Base-by-base conservation (phyloP, 176 grass and related monocot species). In the Eragrostis curvula region DNA sequence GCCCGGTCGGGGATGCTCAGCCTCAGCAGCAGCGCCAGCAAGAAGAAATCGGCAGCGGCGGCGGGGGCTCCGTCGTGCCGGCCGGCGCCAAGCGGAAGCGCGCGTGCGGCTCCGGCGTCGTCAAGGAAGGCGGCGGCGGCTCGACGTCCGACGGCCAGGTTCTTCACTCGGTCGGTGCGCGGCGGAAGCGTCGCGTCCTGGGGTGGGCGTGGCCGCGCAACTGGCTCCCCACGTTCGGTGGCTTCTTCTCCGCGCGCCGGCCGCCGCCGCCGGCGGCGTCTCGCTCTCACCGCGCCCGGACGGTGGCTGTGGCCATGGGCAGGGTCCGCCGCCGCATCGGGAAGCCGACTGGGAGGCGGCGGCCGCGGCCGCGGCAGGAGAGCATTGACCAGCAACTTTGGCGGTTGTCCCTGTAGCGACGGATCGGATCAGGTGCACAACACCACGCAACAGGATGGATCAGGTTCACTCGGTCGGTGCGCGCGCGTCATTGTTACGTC, bases 281-380 rank as follows among this genome's bases (percentile, higher is more conserved):
- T 0, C 32, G n/a, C 30, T 39, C 68, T 2, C 23, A 16, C 18
- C 68, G 85, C 7, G 53, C 78, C 42, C 61, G 45, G n/a, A 46
- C 12, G 10, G 62, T 81, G 71, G 85, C 85, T 9, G 9, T 17
- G 71, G 85, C 85, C 0, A 59, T 87, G 61, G 0, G n/a, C 12
- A 81, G 63, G 71, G 44, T 75, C 0, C 84, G 61, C 7, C 17
- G 78, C 48, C 78, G 85, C 48, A 73, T 67, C 61, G 59, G 57
- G 13, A 74, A 18, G 59, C 48, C 84, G 39, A 45, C 49, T 21
- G 25, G 21, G 66, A 15, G 66, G 36, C 51, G 23, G 2, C 24
- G 1, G 51, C 36, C 17, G 25, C 52, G 2, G n/a, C n/a, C n/a
- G n/a, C n/a, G n/a, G n/a, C n/a, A n/a, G n/a, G n/a, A n/a, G 8